phyloP scores from a whole-genome alignment of 768 basidiomycete species.

The Macrolepiota fuliginosa region DNA sequence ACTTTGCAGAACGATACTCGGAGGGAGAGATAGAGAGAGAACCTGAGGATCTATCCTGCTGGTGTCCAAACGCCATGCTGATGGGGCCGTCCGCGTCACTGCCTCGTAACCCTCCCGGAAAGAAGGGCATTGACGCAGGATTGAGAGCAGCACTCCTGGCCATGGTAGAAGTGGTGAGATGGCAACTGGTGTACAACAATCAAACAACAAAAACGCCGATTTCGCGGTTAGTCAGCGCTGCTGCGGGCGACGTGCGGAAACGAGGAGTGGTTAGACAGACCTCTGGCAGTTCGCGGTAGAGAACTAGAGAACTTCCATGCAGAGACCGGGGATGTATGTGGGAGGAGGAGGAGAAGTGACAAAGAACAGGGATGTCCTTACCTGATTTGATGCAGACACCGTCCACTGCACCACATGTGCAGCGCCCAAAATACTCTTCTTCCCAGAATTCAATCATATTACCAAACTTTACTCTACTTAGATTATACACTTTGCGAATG shows the following conservation, averaged over 20 bases:
- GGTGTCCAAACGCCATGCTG: constrained; percentile 44
- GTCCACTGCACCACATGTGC: constrained; percentile 6
- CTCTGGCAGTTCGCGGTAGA: constrained; percentile 10
- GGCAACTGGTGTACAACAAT: constrained; percentile 36
- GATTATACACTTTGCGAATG: constrained; percentile 26
- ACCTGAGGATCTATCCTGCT: constrained; percentile 46
- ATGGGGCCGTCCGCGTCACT: constrained; percentile 52
- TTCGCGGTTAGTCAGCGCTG: constrained; percentile 11
- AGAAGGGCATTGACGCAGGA: constrained; percentile 83
- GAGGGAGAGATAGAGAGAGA: constrained; percentile 52
- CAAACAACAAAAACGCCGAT: constrained; percentile 30
- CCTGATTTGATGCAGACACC: constrained; percentile 11
- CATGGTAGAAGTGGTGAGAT: constrained; percentile 44
- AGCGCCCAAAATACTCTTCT: constrained; percentile 12
- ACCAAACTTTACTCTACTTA: constrained; percentile 13
- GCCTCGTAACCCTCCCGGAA: constrained; percentile 64
- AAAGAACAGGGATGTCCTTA: neutral
- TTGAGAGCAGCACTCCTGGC: constrained; percentile 76
- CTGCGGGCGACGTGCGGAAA: constrained; percentile 2
- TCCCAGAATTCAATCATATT: constrained; percentile 12
- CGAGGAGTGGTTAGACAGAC: neutral
- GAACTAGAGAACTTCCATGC: constrained; percentile 43
- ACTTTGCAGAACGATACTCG: constrained; percentile 65
- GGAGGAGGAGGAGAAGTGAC: constrained; percentile 9
- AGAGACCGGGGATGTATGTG: constrained; percentile 20